A percentile compares a stretch with the other conserved stretches of the same genome.
Evolutionary conservation across 306 rosid genomes (phyloP).

Genomic region (Quercus gilva): DNA sequence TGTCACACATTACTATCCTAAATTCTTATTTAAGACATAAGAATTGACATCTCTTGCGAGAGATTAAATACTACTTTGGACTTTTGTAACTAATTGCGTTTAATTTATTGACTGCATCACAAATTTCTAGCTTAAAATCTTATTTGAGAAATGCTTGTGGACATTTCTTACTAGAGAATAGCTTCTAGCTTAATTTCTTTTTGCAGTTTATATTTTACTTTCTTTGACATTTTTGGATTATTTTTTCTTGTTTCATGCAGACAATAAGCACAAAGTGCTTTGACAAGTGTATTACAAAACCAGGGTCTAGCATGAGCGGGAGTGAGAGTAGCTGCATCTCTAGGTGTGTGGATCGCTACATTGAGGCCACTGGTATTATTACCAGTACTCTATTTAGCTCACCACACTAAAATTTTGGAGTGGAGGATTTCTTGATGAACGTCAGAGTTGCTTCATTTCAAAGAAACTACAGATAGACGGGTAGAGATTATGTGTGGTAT

Average conservation of each 20-base stretch:
- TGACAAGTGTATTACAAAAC: slow-evolving; percentile 87
- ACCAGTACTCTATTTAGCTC: slow-evolving; percentile 69
- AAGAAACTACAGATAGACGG: slow-evolving; percentile 9
- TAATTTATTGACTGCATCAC: not conserved
- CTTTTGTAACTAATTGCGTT: not conserved
- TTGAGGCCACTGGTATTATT: slow-evolving; percentile 92
- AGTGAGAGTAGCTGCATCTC: slow-evolving; percentile 91
- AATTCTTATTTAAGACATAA: not conserved
- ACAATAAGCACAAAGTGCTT: slow-evolving; percentile 85
- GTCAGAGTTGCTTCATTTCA: slow-evolving; percentile 3
- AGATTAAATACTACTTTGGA: not conserved
- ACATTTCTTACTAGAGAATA: not conserved
- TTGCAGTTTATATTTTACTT: not conserved
- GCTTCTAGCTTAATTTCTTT: not conserved
- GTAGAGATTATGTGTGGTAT: slow-evolving; percentile 4
- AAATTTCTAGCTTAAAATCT: not conserved
- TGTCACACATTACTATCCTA: not conserved
- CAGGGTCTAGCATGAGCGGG: slow-evolving; percentile 84
- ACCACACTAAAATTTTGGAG: slow-evolving; percentile 30
- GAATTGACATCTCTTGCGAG: not conserved
- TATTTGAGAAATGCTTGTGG: not conserved
- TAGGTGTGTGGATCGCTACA: slow-evolving; percentile 90
- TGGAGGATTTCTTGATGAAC: not conserved
- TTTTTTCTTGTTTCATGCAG: slow-evolving; percentile 36
- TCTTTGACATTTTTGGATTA: not conserved